Evolutionary conservation across 1,284 basidiomycete genomes (phyloP).

Genomic region (Fomitiporia mediterranea): DNA sequence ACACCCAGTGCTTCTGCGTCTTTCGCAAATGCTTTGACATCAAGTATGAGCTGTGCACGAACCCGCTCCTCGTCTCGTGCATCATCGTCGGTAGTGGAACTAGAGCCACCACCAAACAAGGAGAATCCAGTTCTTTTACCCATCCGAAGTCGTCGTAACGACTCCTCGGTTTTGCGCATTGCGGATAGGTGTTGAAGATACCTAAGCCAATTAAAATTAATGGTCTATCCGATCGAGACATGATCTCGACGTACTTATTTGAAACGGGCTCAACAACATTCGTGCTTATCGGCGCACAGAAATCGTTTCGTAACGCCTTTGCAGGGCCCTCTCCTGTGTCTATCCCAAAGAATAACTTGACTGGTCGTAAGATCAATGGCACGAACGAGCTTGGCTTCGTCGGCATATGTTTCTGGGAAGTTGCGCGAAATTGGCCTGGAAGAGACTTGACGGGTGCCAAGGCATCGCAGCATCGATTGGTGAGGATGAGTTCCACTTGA

Average conservation of each 20-base stretch:
- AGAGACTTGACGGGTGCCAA: slow-evolving; percentile 85
- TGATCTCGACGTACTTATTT: slow-evolving; percentile 43
- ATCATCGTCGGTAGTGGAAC: slow-evolving; percentile 53
- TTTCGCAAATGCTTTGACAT: slow-evolving; percentile 76
- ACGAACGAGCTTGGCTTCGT: slow-evolving; percentile 85
- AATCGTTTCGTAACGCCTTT: slow-evolving; percentile 48
- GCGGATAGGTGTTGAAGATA: slow-evolving; percentile 68
- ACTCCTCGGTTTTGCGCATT: slow-evolving; percentile 90
- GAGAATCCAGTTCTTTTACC: slow-evolving; percentile 78
- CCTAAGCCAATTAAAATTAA: slow-evolving; percentile 33
- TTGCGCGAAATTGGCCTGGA: slow-evolving; percentile 80
- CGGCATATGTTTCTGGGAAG: slow-evolving; percentile 66
- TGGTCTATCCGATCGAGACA: too few relatives aligned
- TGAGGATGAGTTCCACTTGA: slow-evolving; percentile 70
- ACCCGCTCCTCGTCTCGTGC: slow-evolving; percentile 77
- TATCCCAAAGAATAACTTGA: slow-evolving; percentile 75
- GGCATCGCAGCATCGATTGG: slow-evolving; percentile 77
- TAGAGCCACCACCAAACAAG: slow-evolving; percentile 59
- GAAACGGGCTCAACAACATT: slow-evolving; percentile 75
- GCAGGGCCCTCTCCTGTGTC: slow-evolving; percentile 52
- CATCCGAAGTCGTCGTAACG: slow-evolving; percentile 79
- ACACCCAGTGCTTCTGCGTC: slow-evolving; percentile 73
- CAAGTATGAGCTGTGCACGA: slow-evolving; percentile 79
- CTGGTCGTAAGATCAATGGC: slow-evolving; percentile 71
- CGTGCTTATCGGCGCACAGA: slow-evolving; percentile 50